A percentile compares a stretch with the other conserved stretches of the same genome.
phyloP scores from a whole-genome alignment of 352 stramenopile species.

The Blastocystis sp. region DNA sequence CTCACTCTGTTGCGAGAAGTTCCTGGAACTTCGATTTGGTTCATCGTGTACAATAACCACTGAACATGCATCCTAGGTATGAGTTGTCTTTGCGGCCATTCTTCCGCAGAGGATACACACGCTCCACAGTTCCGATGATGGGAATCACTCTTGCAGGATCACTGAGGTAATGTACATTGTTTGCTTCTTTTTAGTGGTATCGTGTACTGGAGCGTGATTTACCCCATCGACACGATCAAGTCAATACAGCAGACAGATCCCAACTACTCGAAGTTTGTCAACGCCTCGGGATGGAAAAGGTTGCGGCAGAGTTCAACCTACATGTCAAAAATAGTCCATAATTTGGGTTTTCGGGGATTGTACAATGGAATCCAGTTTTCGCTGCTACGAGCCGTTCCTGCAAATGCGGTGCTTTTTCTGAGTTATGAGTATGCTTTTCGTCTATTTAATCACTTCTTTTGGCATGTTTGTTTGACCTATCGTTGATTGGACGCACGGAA shows the following conservation, averaged over 20 bases:
- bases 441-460: conserved; percentile 22
- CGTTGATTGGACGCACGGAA: background rate
- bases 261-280: background rate
- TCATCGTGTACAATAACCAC: background rate
- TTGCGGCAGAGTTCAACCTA: background rate
- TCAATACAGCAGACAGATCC: conserved; percentile 43
- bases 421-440: conserved; percentile 23
- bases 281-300: background rate
- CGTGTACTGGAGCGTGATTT: conserved; percentile 23
- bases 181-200: background rate
- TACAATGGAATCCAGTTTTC: conserved; percentile 4
- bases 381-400: conserved; percentile 31
- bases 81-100: background rate
- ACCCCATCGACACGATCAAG: conserved; percentile 54
- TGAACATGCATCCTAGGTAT: background rate
- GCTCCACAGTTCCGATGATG: background rate
- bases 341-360: conserved; percentile 8
- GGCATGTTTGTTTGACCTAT: background rate
- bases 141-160: background rate
- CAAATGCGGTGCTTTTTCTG: conserved; percentile 50
- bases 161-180: background rate
- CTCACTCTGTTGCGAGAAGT: conserved; percentile 19
- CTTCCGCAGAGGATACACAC: background rate
- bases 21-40: conserved; percentile 21
- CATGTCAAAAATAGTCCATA: too few relatives aligned